These are phyloP conservation scores for Pseudogymnoascus verrucosus DNA, from an alignment of 2,329 filamentous ascomycete genomes.

Conservation along the genomic window DNA sequence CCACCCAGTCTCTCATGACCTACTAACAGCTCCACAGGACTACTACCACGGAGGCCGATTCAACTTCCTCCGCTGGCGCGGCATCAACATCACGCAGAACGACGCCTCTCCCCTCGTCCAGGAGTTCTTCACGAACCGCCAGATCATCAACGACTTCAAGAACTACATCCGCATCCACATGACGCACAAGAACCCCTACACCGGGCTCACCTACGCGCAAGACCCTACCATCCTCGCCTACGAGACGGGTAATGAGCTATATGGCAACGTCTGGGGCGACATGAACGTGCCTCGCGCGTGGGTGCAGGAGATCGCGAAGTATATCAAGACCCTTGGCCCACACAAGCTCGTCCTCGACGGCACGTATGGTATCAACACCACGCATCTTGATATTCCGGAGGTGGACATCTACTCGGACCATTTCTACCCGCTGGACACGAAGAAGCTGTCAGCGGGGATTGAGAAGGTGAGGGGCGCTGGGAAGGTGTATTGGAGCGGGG, in stretches of 20 bases:
- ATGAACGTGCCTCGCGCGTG: conserved; percentile 36
- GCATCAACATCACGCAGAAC: conserved; percentile 34
- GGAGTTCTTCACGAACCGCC: conserved; percentile 37
- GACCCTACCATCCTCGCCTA: conserved; percentile 43
- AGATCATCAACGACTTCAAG: conserved; percentile 37
- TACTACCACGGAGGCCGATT: conserved; percentile 45
- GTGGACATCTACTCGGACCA: conserved; percentile 42
- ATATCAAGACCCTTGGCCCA: conserved; percentile 35
- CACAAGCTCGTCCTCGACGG: conserved; percentile 40
- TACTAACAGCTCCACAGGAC: conserved; percentile 26
- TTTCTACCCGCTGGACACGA: conserved; percentile 37
- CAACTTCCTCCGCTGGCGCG: conserved; percentile 39
- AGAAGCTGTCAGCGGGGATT: conserved; percentile 33
- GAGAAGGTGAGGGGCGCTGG: conserved; percentile 28
- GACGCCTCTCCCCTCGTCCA: conserved; percentile 30
- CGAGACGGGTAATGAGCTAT: conserved; percentile 42
- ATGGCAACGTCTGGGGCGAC: conserved; percentile 36
- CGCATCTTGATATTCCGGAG: conserved; percentile 34
- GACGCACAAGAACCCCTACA: conserved; percentile 39
- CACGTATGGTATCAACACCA: conserved; percentile 40
- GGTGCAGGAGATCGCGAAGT: conserved; percentile 35
- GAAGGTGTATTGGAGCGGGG: conserved; percentile 38
- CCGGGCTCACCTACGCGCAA: conserved; percentile 38
- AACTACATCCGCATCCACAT: conserved; percentile 36
- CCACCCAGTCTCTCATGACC: neutral